A percentile compares a stretch with the other conserved stretches of the same genome.
Evolutionary conservation across 176 grass and related monocot genomes (phyloP).

Genomic region (Saccharum officinarum): DNA sequence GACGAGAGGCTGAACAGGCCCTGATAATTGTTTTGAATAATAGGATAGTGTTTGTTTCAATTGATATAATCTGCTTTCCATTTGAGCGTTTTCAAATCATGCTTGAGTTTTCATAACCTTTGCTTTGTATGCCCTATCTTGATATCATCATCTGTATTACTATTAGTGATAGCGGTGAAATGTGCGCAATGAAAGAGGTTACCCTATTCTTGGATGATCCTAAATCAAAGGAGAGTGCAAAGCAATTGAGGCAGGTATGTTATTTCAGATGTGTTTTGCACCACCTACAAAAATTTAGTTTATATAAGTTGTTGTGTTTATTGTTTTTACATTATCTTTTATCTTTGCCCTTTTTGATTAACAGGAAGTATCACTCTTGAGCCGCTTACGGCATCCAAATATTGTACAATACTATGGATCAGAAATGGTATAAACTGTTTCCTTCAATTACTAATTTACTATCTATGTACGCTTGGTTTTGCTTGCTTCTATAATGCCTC

Average conservation of each 20-base stretch:
- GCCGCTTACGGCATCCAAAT: conserved; percentile 88
- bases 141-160: conserved; percentile 25
- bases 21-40: neutral
- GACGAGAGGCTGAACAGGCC: neutral
- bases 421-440: conserved; percentile 79
- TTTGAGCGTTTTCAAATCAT: conserved; percentile 27
- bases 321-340: conserved; percentile 7
- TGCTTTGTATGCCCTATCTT: conserved; percentile 23
- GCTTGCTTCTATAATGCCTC: neutral
- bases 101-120: conserved; percentile 16
- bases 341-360: conserved; percentile 28
- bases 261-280: conserved; percentile 16
- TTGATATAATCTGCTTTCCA: neutral
- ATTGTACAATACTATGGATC: conserved; percentile 95
- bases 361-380: conserved; percentile 96
- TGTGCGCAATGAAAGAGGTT: conserved; percentile 99
- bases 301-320: conserved; percentile 14
- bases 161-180: conserved; percentile 91
- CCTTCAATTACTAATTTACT: conserved; percentile 17
- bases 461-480: conserved; percentile 28
- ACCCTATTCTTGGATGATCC: conserved; percentile 94
- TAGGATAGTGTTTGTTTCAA: neutral
- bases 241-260: conserved; percentile 83
- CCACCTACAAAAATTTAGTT: neutral
- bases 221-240: conserved; percentile 97